Conservation (phyloP, 208 protist genomes). For the Angomonas ambiguus region DNA sequence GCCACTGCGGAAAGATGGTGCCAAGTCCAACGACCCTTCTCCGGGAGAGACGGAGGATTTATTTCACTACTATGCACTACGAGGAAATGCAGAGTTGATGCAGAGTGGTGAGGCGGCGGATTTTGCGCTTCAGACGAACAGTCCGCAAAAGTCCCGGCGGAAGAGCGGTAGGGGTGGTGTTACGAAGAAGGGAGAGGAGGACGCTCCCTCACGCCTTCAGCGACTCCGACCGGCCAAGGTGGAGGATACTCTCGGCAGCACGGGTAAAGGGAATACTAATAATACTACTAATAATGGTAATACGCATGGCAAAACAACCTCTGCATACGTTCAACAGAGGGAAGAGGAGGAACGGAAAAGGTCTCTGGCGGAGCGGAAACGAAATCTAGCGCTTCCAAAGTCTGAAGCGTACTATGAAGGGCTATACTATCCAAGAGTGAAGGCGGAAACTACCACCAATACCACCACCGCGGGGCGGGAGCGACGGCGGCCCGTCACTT, state of each 20-base stretch:
- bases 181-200: conserved; percentile 5
- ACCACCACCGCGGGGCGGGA: not conserved
- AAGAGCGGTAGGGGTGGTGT: conserved; percentile 6
- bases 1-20: not conserved
- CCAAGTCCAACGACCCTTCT: conserved; percentile 16
- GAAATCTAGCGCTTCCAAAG: not conserved
- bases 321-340: not conserved
- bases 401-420: not conserved
- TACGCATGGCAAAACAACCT: not conserved
- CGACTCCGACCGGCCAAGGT: not conserved
- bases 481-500: conserved; percentile 13
- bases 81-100: conserved; percentile 45
- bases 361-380: not conserved
- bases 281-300: not conserved
- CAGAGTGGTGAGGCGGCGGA: conserved; percentile 10
- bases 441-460: not conserved
- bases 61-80: conserved; percentile 48
- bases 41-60: conserved; percentile 18
- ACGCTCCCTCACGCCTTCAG: not conserved
- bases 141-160: not conserved
- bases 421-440: not conserved
- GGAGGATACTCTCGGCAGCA: not conserved
- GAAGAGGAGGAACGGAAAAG: not conserved
- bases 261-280: not conserved
- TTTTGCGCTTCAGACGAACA: conserved; percentile 16